phyloP scores from a whole-genome alignment of 495 filamentous ascomycete genomes.

The Neurospora intermedia region DNA sequence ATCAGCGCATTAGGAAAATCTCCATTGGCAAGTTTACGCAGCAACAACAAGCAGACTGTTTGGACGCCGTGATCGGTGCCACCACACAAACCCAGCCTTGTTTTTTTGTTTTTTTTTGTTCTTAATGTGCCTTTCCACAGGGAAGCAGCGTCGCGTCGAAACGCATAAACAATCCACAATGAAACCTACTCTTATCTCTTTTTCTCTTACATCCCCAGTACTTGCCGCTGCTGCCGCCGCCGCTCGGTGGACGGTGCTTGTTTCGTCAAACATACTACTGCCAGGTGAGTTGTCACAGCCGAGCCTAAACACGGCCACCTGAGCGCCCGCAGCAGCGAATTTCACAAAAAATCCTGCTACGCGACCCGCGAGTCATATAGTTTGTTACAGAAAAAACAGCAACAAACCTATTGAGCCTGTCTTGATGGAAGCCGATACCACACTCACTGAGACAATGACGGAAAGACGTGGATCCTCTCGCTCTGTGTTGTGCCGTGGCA shows the following conservation, averaged over 20 bases:
- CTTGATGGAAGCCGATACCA: not conserved
- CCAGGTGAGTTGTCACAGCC: not conserved
- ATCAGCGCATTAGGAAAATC: not conserved
- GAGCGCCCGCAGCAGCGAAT: not conserved
- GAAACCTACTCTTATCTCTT: not conserved
- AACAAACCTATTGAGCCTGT: not conserved
- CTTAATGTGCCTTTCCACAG: not conserved
- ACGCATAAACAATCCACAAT: not conserved
- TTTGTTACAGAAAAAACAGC: not conserved
- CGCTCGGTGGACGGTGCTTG: not conserved
- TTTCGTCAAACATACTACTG: slow-evolving; percentile 1
- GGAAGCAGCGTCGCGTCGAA: not conserved
- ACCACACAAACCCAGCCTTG: not conserved
- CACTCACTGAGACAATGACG: not conserved
- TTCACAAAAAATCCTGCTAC: not conserved
- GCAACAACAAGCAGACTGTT: not conserved
- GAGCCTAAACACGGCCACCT: not conserved
- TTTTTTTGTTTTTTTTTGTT: not conserved
- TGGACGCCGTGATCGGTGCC: not conserved
- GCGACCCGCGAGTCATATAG: not conserved
- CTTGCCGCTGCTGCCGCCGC: not conserved
- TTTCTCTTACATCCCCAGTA: not conserved
- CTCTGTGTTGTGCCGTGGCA: not conserved
- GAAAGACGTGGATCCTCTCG: not conserved
- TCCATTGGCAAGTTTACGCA: not conserved